Conservation (phyloP, 1,284 basidiomycete genomes). For the Irpex sp. region DNA sequence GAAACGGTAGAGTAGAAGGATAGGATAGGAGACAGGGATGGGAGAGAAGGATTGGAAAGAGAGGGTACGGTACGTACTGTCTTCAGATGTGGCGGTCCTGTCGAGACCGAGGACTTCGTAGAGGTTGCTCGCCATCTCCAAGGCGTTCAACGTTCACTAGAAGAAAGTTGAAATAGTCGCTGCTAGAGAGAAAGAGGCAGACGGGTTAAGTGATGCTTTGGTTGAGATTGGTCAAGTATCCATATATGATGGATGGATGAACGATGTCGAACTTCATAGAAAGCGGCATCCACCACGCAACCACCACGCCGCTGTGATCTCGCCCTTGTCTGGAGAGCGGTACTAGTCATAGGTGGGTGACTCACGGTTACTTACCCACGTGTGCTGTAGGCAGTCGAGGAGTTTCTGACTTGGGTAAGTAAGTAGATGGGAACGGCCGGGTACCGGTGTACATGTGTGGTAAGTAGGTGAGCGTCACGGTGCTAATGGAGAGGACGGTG, state of each 20-base stretch:
- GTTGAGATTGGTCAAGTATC: no score
- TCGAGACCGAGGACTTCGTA: conserved; percentile 47
- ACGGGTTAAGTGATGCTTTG: neutral
- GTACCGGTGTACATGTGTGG: no score
- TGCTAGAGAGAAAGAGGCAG: neutral
- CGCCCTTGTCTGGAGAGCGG: neutral
- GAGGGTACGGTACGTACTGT: conserved; percentile 32
- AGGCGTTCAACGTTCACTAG: neutral
- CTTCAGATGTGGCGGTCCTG: conserved; percentile 37
- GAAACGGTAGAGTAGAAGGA: no score
- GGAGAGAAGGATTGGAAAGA: no score
- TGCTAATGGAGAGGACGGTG: neutral
- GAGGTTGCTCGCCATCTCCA: conserved; percentile 57
- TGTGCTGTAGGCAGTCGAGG: no score
- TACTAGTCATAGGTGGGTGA: no score
- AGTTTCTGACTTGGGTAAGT: no score
- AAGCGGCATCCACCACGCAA: neutral
- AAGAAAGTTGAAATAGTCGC: no score
- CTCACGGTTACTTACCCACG: no score
- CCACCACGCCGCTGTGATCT: neutral
- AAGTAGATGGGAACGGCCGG: no score
- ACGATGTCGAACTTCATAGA: conserved; percentile 11
- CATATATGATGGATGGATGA: neutral
- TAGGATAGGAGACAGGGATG: no score
- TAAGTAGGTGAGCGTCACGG: no score